Evolutionary conservation across 1,139 yeast species (phyloP).

Genomic region (Suhomyces atakaporum): DNA sequence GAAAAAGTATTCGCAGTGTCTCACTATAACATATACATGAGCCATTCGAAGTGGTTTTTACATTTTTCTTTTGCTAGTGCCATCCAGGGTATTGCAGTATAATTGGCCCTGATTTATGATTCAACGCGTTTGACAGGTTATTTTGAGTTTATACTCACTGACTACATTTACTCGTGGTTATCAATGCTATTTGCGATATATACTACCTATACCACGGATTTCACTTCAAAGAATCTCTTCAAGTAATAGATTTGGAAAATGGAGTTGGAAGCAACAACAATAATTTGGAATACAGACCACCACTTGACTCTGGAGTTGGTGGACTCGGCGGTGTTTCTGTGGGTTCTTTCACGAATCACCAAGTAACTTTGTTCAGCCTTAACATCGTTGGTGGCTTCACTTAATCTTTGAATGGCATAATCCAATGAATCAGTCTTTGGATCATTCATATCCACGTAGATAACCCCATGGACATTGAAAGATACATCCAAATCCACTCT

Average conservation of each 20-base stretch:
- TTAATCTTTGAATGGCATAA: conserved; percentile 74
- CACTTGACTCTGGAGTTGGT: conserved; percentile 96
- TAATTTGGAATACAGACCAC: conserved; percentile 93
- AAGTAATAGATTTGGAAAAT: conserved; percentile 91
- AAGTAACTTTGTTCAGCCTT: conserved; percentile 92
- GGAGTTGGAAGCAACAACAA: conserved; percentile 84
- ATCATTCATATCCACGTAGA: conserved; percentile 83
- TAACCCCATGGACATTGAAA: conserved; percentile 91
- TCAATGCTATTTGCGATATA: neutral
- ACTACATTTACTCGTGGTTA: no score
- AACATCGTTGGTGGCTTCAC: conserved; percentile 79
- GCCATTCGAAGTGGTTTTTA: no score
- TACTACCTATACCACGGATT: conserved; percentile 64
- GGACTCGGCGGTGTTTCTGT: conserved; percentile 97
- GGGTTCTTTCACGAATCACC: conserved; percentile 95
- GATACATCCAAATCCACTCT: conserved; percentile 86
- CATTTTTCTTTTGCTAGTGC: no score
- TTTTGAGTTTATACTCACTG: neutral
- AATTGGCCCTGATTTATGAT: no score
- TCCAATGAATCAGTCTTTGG: conserved; percentile 83
- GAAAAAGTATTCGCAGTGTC: no score
- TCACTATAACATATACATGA: no score
- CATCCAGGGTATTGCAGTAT: no score
- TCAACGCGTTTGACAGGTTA: no score
- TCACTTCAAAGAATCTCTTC: conserved; percentile 94